phyloP scores from a whole-genome alignment of 192 early-diverging fungal species.

The Coemansia guatemalensis region DNA sequence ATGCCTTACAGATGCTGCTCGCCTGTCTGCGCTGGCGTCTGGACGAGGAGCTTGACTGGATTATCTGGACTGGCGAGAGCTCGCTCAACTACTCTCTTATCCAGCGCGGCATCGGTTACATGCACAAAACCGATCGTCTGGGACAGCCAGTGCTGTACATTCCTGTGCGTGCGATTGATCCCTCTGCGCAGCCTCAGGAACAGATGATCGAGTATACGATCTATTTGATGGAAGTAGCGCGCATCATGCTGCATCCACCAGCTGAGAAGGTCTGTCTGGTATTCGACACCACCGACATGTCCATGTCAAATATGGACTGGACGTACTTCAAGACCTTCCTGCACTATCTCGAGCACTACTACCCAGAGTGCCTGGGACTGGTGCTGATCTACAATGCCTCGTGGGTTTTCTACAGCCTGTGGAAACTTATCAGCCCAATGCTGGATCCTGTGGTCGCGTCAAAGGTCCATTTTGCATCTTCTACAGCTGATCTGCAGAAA shows the following conservation, averaged over 20 bases:
- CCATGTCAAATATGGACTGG: conserved; percentile 77
- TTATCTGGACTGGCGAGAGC: conserved; percentile 61
- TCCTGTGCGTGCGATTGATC: conserved; percentile 58
- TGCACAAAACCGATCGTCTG: conserved; percentile 53
- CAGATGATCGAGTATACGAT: conserved; percentile 64
- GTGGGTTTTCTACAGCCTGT: conserved; percentile 84
- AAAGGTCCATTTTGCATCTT: conserved; percentile 78
- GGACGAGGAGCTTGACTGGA: conserved; percentile 56
- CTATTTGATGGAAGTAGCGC: conserved; percentile 61
- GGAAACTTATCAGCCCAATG: conserved; percentile 79
- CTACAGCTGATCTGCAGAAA: conserved; percentile 59
- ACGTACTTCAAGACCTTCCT: conserved; percentile 75
- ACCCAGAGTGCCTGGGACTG: conserved; percentile 84
- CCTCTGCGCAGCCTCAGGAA: conserved; percentile 59
- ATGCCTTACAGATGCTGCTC: conserved; percentile 71
- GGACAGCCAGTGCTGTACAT: conserved; percentile 60
- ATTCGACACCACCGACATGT: conserved; percentile 80
- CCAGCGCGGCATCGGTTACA: conserved; percentile 55
- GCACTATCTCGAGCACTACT: conserved; percentile 81
- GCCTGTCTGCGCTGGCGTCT: conserved; percentile 73
- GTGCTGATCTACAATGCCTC: conserved; percentile 84
- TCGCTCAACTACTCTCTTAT: conserved; percentile 54
- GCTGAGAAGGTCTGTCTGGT: conserved; percentile 67
- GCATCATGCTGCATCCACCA: conserved; percentile 56
- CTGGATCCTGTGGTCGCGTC: conserved; percentile 87